phyloP scores from a whole-genome alignment of 805 yeast genomes.

The Saccharomycopsis sp. region DNA sequence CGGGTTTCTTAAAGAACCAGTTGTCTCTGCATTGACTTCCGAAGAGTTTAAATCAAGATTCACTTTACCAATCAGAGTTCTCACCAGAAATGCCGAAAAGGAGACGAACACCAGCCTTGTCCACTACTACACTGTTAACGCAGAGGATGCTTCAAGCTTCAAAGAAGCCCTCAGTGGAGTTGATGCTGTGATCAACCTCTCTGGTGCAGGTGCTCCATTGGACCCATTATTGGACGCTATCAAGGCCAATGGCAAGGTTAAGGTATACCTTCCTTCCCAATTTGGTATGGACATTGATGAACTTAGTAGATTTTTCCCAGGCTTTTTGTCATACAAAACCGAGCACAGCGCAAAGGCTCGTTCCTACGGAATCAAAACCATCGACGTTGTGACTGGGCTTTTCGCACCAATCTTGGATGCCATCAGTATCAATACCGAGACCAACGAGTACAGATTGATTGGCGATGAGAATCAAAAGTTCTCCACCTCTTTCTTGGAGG shows the following conservation, averaged over 20 bases:
- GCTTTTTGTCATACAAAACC: conserved; percentile 30
- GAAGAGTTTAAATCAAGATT: conserved; percentile 36
- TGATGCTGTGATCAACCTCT: conserved; percentile 46
- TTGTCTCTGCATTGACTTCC: conserved; percentile 38
- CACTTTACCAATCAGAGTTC: conserved; percentile 42
- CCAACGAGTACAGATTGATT: conserved; percentile 31
- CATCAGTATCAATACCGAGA: conserved; percentile 27
- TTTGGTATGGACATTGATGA: conserved; percentile 43
- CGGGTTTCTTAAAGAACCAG: conserved; percentile 47
- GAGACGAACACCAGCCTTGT: conserved; percentile 30
- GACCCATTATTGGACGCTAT: conserved; percentile 45
- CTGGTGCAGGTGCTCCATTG: conserved; percentile 30
- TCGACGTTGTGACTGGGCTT: conserved; percentile 35
- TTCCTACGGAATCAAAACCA: conserved; percentile 37
- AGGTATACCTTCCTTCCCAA: conserved; percentile 28
- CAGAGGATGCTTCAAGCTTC: conserved; percentile 25
- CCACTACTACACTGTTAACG: conserved; percentile 34
- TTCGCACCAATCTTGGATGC: conserved; percentile 29
- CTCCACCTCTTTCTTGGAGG: conserved; percentile 32
- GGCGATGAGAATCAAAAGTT: conserved; percentile 36
- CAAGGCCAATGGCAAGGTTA: conserved; percentile 23
- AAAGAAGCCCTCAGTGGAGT: conserved; percentile 37
- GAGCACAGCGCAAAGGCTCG: conserved; percentile 36
- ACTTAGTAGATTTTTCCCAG: conserved; percentile 29
- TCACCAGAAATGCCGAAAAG: conserved; percentile 37